Conservation (phyloP, 805 yeast genomes). For the Starmerella tilneyi region DNA sequence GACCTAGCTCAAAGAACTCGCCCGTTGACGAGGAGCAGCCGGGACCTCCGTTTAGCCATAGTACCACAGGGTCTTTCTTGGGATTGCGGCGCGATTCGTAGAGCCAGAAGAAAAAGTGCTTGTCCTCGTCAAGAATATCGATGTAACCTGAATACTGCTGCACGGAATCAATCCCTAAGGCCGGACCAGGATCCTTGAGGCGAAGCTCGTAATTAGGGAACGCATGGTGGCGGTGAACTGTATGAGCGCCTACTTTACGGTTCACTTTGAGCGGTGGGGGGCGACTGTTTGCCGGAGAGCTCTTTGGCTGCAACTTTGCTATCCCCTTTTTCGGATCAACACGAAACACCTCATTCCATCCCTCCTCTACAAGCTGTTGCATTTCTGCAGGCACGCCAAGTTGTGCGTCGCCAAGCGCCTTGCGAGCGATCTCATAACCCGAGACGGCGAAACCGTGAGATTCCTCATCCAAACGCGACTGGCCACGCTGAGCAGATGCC, state of each 20-base stretch:
- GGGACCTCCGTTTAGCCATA: conserved; percentile 96
- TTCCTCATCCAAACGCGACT: too few species aligned
- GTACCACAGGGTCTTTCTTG: conserved; percentile 65
- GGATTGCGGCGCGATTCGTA: conserved; percentile 83
- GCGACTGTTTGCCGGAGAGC: conserved; percentile 8
- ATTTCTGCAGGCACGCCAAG: not conserved
- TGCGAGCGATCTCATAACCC: conserved; percentile 4
- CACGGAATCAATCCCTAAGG: conserved; percentile 69
- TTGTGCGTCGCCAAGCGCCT: conserved; percentile 3
- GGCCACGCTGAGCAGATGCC: too few species aligned
- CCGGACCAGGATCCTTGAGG: conserved; percentile 47
- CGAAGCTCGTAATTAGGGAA: conserved; percentile 45
- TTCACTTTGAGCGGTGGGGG: conserved; percentile 15
- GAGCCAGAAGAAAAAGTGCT: conserved; percentile 89
- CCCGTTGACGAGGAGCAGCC: conserved; percentile 95
- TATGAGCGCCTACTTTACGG: conserved; percentile 15
- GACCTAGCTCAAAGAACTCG: conserved; percentile 86
- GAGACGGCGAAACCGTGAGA: too few species aligned
- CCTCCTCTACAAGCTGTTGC: conserved; percentile 8
- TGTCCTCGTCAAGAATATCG: conserved; percentile 71
- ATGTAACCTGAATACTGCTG: conserved; percentile 70
- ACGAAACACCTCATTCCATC: conserved; percentile 10
- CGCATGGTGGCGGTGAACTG: conserved; percentile 12
- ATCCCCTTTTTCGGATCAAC: conserved; percentile 10
- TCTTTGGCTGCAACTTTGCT: conserved; percentile 7